Conservation (phyloP, 768 basidiomycete species). For the Hypsizygus marmoreus region DNA sequence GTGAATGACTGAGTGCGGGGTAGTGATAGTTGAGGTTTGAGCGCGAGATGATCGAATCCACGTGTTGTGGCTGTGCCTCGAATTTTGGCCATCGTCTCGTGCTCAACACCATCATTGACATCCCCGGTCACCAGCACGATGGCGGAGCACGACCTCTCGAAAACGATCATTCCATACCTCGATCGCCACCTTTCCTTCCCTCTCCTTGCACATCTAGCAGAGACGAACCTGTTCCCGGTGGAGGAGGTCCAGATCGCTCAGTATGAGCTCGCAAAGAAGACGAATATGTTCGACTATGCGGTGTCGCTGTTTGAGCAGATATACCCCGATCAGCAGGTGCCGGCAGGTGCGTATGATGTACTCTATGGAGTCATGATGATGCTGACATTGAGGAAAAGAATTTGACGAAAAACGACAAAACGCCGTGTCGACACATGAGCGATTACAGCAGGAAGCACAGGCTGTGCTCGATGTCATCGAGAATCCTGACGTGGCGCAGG, state of each 20-base stretch:
- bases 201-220: constrained; percentile 81
- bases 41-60: too few relatives aligned
- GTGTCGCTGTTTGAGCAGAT: constrained; percentile 77
- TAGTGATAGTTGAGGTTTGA: too few relatives aligned
- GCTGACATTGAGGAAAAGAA: constrained; percentile 46
- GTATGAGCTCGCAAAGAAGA: constrained; percentile 94
- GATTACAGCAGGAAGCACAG: constrained; percentile 84
- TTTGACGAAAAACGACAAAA: constrained; percentile 82
- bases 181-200: constrained; percentile 95
- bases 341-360: constrained; percentile 50
- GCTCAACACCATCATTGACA: too few relatives aligned
- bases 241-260: constrained; percentile 84
- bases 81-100: too few relatives aligned
- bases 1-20: too few relatives aligned
- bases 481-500: constrained; percentile 92
- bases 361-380: background rate
- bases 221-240: constrained; percentile 70
- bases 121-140: too few relatives aligned
- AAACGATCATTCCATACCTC: constrained; percentile 85
- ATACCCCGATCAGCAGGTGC: constrained; percentile 70
- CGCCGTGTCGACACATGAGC: constrained; percentile 80
- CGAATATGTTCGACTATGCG: constrained; percentile 97
- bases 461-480: too few relatives aligned
- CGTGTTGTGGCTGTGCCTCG: too few relatives aligned
- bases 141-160: constrained; percentile 89